A percentile compares a stretch with the other conserved stretches of the same genome.
These are phyloP conservation scores for Neurospora sp. DNA, from an alignment of 495 filamentous ascomycete species.

Conservation along the genomic window DNA sequence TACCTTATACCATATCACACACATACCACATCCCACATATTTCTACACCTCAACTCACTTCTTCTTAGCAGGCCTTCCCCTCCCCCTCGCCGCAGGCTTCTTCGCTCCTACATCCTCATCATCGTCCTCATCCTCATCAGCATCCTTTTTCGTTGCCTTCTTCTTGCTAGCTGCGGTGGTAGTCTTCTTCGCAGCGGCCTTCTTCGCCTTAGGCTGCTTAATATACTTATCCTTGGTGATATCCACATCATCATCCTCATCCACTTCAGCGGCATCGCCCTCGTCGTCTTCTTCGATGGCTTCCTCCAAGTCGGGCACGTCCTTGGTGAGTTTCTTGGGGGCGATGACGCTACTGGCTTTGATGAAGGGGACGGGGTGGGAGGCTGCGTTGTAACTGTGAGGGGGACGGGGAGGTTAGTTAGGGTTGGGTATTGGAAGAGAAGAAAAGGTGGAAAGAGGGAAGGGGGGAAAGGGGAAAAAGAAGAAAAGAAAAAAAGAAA, in stretches of 20 bases:
- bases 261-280: constrained; percentile 51
- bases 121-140: constrained; percentile 19
- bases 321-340: constrained; percentile 60
- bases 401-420: constrained; percentile 10
- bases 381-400: constrained; percentile 67
- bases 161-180: constrained; percentile 25
- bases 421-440: too few relatives aligned
- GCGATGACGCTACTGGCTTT: constrained; percentile 69
- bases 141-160: constrained; percentile 21
- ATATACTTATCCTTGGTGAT: constrained; percentile 94
- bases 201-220: constrained; percentile 77
- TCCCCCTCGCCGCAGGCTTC: constrained; percentile 6
- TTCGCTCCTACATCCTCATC: constrained; percentile 13
- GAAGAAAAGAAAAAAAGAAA: neutral
- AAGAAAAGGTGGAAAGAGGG: too few relatives aligned
- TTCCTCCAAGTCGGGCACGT: constrained; percentile 89
- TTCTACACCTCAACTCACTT: neutral
- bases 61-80: constrained; percentile 10
- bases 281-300: constrained; percentile 90
- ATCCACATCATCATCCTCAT: constrained; percentile 60
- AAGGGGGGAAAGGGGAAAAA: neutral
- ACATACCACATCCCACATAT: neutral
- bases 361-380: constrained; percentile 92
- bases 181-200: constrained; percentile 47
- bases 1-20: neutral